These are phyloP conservation scores for Cutaneotrichosporon mucoides DNA, from an alignment of 1,284 basidiomycete genomes.

Conservation along the genomic window DNA sequence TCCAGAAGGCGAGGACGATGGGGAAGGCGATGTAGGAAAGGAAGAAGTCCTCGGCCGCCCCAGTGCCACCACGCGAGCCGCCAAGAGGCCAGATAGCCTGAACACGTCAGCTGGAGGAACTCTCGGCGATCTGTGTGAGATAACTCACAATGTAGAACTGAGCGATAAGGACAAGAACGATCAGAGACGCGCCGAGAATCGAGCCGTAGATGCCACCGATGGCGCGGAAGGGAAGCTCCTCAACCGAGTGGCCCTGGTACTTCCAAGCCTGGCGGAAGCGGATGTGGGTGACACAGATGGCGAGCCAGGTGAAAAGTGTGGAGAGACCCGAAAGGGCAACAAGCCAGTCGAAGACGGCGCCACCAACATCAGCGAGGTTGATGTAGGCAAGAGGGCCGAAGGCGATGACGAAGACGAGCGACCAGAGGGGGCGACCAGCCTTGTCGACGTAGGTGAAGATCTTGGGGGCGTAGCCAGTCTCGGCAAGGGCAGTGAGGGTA, in stretches of 20 bases:
- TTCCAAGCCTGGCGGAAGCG: conserved; percentile 52
- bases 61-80: conserved; percentile 15
- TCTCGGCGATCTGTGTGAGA: no score
- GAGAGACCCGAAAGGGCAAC: conserved; percentile 54
- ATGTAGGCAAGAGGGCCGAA: conserved; percentile 50
- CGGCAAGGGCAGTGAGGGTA: conserved; percentile 44
- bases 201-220: conserved; percentile 52
- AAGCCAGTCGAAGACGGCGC: conserved; percentile 50
- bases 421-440: conserved; percentile 52
- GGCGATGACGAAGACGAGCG: conserved; percentile 46
- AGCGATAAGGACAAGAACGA: conserved; percentile 42
- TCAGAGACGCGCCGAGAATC: conserved; percentile 46
- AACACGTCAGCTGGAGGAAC: no score
- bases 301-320: conserved; percentile 54
- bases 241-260: conserved; percentile 46
- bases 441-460: conserved; percentile 54
- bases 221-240: conserved; percentile 50
- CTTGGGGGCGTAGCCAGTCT: conserved; percentile 52
- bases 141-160: conserved; percentile 41
- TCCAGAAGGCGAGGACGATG: conserved; percentile 44
- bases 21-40: conserved; percentile 49
- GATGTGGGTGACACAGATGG: conserved; percentile 34
- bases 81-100: conserved; percentile 19
- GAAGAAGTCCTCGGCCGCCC: conserved; percentile 47
- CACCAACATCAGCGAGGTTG: conserved; percentile 41